Percentiles rank a stretch among this genome's conserved stretches.
These are phyloP conservation scores for Fusarium anguioides DNA, from an alignment of 2,329 filamentous ascomycete genomes.

Conservation along the genomic window DNA sequence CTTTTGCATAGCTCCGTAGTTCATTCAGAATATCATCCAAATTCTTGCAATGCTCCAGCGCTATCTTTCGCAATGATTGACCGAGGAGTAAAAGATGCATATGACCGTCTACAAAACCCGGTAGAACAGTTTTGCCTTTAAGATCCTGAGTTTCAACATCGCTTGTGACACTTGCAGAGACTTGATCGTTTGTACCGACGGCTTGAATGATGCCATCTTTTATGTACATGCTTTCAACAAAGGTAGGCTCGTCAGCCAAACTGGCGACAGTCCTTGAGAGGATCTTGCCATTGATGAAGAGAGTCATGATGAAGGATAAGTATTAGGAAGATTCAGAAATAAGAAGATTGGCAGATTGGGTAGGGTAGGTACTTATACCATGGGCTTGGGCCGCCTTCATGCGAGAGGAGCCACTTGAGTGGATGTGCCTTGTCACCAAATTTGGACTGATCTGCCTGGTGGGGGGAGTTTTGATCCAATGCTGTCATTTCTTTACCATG, in stretches of 20 bases:
- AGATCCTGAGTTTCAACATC: conserved; percentile 43
- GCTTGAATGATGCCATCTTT: conserved; percentile 50
- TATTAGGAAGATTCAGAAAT: not conserved
- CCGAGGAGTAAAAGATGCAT: conserved; percentile 66
- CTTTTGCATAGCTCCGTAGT: conserved; percentile 58
- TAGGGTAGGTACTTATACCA: conserved; percentile 23
- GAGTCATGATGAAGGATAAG: conserved; percentile 22
- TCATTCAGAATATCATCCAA: conserved; percentile 61
- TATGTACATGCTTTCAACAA: conserved; percentile 50
- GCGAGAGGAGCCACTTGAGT: conserved; percentile 24
- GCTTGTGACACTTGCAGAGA: conserved; percentile 35
- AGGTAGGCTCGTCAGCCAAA: conserved; percentile 43
- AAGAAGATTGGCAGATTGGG: not conserved
- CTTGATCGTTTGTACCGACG: conserved; percentile 48
- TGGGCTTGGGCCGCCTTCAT: conserved; percentile 14
- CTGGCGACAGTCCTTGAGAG: conserved; percentile 41
- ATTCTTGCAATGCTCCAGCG: conserved; percentile 59
- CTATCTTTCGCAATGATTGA: conserved; percentile 63
- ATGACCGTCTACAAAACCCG: conserved; percentile 68
- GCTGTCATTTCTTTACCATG: not conserved
- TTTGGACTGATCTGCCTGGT: conserved; percentile 10
- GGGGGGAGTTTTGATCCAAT: conserved; percentile 1
- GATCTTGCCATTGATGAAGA: conserved; percentile 48
- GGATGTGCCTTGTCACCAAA: conserved; percentile 31
- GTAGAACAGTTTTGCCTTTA: conserved; percentile 56